Evolutionary conservation across 805 yeast species (phyloP), one percentile per base, ranked within the genome.

Genomic region (Yamadazyma takamatsuzukensis): DNA sequence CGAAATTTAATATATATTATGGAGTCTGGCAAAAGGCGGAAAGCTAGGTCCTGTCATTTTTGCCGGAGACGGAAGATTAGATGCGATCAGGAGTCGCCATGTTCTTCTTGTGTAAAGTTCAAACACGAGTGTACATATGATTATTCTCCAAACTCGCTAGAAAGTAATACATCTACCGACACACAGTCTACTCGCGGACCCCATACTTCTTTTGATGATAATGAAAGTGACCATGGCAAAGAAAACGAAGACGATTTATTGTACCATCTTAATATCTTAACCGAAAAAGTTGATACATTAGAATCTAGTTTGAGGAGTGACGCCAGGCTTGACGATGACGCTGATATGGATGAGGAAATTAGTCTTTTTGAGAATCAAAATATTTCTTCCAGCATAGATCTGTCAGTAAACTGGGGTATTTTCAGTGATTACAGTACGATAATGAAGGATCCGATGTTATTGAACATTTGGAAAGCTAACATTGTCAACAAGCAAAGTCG

Each of bases 11-110:
- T n/a, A n/a, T n/a, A n/a, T n/a, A n/a, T n/a, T n/a, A n/a, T n/a
- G n/a, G n/a, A n/a, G n/a, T n/a, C n/a, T n/a, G n/a, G n/a, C 12
- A 32, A 27, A 24, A 48, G 47, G 30, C 48, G 68, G 33, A 38
- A 49, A 13, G 49, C 62, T 17, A 51, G 54, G 18, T 62, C 57
- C 34, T 64, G 70, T 42, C 49, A 47, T 26, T 59, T 55, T 32
- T 64, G 70, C 44, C 55, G 58, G 36, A 47, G 45, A 29, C 44
- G 69, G 18, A 64, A 64, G 40, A 63, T 62, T 32, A 61, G 54
- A 32, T 64, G 70, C 45, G 64, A 63, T 41, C 45, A 56, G 22
- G 55, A 53, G 6, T 41, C 45, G 27, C 69, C 69, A 2, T 64
- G 70, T 34, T 47, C 54, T 15, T 43, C 61, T 5, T 64, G 70